Evolutionary conservation across 2,329 filamentous ascomycete species (phyloP).

Genomic region (Colletotrichum ledebouriae): DNA sequence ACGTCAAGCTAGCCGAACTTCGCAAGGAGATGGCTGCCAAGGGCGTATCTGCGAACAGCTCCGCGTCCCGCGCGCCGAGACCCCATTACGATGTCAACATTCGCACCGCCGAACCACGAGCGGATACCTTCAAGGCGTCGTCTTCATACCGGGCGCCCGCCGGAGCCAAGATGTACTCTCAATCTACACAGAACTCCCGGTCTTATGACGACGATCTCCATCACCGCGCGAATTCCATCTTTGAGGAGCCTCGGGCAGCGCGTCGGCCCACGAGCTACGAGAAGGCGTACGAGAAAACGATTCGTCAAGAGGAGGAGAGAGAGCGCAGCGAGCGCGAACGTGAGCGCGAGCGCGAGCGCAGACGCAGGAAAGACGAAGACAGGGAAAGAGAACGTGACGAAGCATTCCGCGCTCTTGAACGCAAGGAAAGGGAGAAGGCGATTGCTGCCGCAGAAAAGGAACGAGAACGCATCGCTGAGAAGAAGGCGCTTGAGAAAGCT

Average conservation of each 20-base stretch:
- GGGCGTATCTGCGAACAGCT: constrained; percentile 56
- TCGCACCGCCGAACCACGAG: constrained; percentile 63
- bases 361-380: constrained; percentile 40
- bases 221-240: constrained; percentile 52
- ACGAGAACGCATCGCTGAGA: constrained; percentile 43
- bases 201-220: constrained; percentile 64
- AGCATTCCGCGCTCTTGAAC: not conserved
- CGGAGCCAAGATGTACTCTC: constrained; percentile 52
- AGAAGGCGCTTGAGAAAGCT: constrained; percentile 40
- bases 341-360: constrained; percentile 50
- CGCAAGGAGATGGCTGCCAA: constrained; percentile 63
- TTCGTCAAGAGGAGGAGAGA: constrained; percentile 59
- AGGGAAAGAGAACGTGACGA: constrained; percentile 13
- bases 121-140: constrained; percentile 56
- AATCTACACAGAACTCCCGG: constrained; percentile 49
- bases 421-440: constrained; percentile 4
- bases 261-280: constrained; percentile 64
- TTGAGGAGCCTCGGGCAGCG: constrained; percentile 59
- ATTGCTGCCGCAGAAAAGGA: constrained; percentile 22
- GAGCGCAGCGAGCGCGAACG: constrained; percentile 51
- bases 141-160: constrained; percentile 48
- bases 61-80: constrained; percentile 58
- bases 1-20: constrained; percentile 75
- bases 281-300: constrained; percentile 44
- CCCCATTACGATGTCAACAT: constrained; percentile 57